Percentiles rank a stretch among this genome's conserved stretches.
Conservation (phyloP, 1,139 yeast genomes). For the Blastobotrys illinoisensis region DNA sequence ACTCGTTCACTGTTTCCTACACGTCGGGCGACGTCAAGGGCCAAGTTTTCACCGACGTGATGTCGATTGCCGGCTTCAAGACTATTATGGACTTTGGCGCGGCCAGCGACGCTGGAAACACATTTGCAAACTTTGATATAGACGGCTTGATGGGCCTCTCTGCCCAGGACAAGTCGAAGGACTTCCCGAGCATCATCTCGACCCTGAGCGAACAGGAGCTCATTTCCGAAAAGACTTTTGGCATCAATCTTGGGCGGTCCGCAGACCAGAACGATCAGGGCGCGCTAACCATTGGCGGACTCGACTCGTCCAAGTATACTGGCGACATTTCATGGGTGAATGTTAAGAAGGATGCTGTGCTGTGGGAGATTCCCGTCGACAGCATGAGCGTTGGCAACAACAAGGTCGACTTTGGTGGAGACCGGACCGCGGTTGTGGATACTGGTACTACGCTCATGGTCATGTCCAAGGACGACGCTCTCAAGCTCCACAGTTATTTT, state of each 20-base stretch:
- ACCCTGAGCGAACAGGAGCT: slow-evolving; percentile 36
- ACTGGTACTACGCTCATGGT: slow-evolving; percentile 64
- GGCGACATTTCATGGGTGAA: slow-evolving; percentile 43
- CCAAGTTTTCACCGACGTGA: slow-evolving; percentile 37
- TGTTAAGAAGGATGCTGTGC: slow-evolving; percentile 40
- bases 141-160: slow-evolving; percentile 63
- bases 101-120: slow-evolving; percentile 48
- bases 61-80: slow-evolving; percentile 41
- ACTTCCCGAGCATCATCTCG: slow-evolving; percentile 38
- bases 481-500: slow-evolving; percentile 48
- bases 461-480: slow-evolving; percentile 53
- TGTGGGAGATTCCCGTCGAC: slow-evolving; percentile 51
- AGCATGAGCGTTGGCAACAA: slow-evolving; percentile 35
- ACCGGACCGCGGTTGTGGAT: slow-evolving; percentile 50
- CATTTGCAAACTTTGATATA: slow-evolving; percentile 48
- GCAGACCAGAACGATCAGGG: slow-evolving; percentile 38
- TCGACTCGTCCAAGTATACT: slow-evolving; percentile 36
- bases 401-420: slow-evolving; percentile 32
- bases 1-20: slow-evolving; percentile 45
- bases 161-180: slow-evolving; percentile 26
- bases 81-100: slow-evolving; percentile 49
- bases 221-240: slow-evolving; percentile 38
- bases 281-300: slow-evolving; percentile 42
- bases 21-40: slow-evolving; percentile 56
- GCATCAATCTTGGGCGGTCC: slow-evolving; percentile 40